A percentile compares a stretch with the other conserved stretches of the same genome.
Evolutionary conservation across 345 rosid species (phyloP).

Genomic region (Eucalyptus dawsonii): DNA sequence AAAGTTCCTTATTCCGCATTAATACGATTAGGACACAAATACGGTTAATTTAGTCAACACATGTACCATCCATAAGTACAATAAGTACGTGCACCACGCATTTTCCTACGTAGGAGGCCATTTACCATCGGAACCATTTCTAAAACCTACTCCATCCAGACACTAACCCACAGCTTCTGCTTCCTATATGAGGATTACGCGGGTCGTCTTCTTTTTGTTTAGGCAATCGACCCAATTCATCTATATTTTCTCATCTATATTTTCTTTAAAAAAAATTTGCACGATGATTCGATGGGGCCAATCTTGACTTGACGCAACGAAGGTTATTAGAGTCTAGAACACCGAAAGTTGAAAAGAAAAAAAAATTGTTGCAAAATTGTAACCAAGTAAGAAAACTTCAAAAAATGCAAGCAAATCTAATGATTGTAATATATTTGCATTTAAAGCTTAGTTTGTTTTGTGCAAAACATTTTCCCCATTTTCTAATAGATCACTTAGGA

Average conservation of each 20-base stretch:
- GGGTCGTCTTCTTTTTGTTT: not conserved
- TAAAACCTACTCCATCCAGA: not conserved
- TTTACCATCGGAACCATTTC: not conserved
- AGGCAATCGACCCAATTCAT: too few species aligned
- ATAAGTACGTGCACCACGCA: not conserved
- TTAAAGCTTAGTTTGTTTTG: not conserved
- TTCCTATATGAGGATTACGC: not conserved
- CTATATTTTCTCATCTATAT: too few species aligned
- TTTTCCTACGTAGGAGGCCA: not conserved
- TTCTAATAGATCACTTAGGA: too few species aligned
- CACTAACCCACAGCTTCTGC: not conserved
- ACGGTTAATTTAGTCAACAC: not conserved
- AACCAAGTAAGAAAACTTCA: too few species aligned
- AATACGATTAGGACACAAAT: not conserved
- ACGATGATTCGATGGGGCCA: not conserved
- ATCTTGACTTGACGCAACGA: not conserved
- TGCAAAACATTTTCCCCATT: too few species aligned
- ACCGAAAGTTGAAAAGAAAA: too few species aligned
- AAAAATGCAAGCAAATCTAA: not conserved
- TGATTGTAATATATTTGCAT: not conserved
- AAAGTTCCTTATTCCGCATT: not conserved
- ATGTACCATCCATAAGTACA: not conserved
- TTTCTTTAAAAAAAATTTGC: not conserved
- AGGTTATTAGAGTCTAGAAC: not conserved
- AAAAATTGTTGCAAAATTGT: not conserved